These are phyloP conservation scores for Sicyos edulis DNA, from an alignment of 306 rosid genomes.

Conservation along the genomic window DNA sequence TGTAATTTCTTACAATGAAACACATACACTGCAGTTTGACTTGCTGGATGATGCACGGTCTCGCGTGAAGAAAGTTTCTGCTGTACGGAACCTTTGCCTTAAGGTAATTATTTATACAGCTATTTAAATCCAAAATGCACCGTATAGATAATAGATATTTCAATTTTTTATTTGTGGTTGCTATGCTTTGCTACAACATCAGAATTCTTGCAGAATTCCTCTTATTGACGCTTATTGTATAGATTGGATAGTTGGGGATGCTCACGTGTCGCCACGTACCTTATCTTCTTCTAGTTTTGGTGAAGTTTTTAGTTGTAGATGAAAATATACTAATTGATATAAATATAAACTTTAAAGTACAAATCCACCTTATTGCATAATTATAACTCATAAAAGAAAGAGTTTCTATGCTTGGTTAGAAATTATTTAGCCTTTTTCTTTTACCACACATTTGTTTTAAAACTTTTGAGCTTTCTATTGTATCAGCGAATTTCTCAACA, in stretches of 20 bases:
- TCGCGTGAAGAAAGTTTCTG: slow-evolving; percentile 62
- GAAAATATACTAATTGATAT: background rate
- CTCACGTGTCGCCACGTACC: background rate
- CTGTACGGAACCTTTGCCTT: slow-evolving; percentile 78
- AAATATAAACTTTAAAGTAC: too few species aligned
- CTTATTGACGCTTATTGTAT: background rate
- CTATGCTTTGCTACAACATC: background rate
- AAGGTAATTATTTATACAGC: slow-evolving; percentile 46
- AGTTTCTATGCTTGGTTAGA: background rate
- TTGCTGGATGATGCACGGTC: slow-evolving; percentile 71
- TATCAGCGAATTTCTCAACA: background rate
- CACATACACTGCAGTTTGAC: slow-evolving; percentile 49
- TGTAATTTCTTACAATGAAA: slow-evolving; percentile 5
- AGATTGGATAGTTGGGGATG: background rate
- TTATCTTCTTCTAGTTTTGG: background rate
- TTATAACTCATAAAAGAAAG: background rate
- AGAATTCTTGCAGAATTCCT: background rate
- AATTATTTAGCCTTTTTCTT: background rate
- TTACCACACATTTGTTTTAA: background rate
- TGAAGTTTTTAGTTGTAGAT: background rate
- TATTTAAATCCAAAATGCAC: slow-evolving; percentile 7
- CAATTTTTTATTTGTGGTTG: background rate
- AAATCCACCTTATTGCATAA: too few species aligned
- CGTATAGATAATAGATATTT: background rate
- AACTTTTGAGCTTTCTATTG: background rate